Conservation (phyloP, 2,329 filamentous ascomycete species). For the Alternaria solani region DNA sequence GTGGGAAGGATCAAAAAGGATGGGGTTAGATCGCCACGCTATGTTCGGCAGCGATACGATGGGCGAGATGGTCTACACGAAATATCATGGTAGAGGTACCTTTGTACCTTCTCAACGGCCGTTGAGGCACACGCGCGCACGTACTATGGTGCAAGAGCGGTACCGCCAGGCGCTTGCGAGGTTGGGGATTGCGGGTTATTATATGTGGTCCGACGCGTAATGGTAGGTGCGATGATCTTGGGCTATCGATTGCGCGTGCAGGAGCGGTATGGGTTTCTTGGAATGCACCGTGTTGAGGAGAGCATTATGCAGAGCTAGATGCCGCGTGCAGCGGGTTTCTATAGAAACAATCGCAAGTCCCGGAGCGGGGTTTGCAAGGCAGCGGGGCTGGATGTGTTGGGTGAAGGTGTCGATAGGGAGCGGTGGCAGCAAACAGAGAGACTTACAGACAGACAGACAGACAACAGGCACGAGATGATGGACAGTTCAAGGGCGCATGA, state of each 20-base stretch:
- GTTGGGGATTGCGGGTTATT: conserved; percentile 18
- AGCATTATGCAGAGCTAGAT: conserved; percentile 7
- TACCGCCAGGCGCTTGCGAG: conserved; percentile 4
- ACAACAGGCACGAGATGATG: not conserved
- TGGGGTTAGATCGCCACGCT: conserved; percentile 20
- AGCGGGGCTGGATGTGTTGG: not conserved
- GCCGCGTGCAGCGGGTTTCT: conserved; percentile 12
- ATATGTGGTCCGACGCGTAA: conserved; percentile 47
- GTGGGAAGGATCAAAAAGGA: conserved; percentile 20
- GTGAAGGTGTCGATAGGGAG: conserved; percentile 2
- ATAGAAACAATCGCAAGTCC: conserved; percentile 4
- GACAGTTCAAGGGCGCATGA: conserved; percentile 5
- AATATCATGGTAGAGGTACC: conserved; percentile 2
- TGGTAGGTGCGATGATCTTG: conserved; percentile 7
- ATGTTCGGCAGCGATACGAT: conserved; percentile 20
- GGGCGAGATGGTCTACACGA: conserved; percentile 10
- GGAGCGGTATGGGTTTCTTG: conserved; percentile 2
- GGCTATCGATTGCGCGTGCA: conserved; percentile 11
- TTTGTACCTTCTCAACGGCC: conserved; percentile 4
- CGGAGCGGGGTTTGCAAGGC: not conserved
- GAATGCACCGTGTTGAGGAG: conserved; percentile 4
- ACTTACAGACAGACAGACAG: not conserved
- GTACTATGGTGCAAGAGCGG: not conserved
- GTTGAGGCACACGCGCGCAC: conserved; percentile 3
- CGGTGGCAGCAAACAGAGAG: not conserved